Conservation (phyloP, 352 stramenopile species). For the Salisapilia sapeloensis region DNA sequence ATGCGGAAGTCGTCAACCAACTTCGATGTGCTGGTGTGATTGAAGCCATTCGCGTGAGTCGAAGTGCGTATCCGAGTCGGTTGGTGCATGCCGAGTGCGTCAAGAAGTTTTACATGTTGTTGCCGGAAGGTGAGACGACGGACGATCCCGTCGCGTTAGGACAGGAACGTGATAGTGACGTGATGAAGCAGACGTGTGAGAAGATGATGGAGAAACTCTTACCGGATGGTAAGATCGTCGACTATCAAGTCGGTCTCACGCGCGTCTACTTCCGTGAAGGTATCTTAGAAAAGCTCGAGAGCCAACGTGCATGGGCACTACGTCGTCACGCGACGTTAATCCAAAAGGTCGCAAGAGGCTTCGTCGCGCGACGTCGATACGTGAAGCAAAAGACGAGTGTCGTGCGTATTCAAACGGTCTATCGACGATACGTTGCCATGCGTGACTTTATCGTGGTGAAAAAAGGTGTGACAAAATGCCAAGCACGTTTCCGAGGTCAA, state of each 20-base stretch:
- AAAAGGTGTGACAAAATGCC: constrained; percentile 28
- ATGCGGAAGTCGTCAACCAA: constrained; percentile 65
- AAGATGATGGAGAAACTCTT: constrained; percentile 51
- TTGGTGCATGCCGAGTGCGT: constrained; percentile 61
- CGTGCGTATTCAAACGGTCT: constrained; percentile 55
- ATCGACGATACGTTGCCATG: constrained; percentile 43
- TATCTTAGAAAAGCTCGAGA: constrained; percentile 62
- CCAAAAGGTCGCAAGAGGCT: constrained; percentile 58
- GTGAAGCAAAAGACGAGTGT: constrained; percentile 20
- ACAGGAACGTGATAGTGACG: constrained; percentile 24
- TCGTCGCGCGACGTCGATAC: constrained; percentile 34
- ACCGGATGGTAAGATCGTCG: constrained; percentile 48
- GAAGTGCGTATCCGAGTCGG: constrained; percentile 70
- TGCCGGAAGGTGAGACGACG: constrained; percentile 10
- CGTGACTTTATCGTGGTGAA: constrained; percentile 33
- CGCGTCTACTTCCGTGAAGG: constrained; percentile 79
- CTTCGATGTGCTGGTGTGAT: constrained; percentile 73
- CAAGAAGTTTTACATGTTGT: constrained; percentile 62
- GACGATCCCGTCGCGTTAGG: constrained; percentile 6
- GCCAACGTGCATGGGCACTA: constrained; percentile 48
- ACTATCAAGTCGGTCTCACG: constrained; percentile 75
- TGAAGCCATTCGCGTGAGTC: constrained; percentile 73
- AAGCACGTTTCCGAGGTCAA: constrained; percentile 40
- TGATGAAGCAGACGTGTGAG: constrained; percentile 37
- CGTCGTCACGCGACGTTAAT: constrained; percentile 55